A percentile compares a stretch with the other conserved stretches of the same genome.
phyloP scores from a whole-genome alignment of 2,329 filamentous ascomycete species.

The Westerdykella ornata region DNA sequence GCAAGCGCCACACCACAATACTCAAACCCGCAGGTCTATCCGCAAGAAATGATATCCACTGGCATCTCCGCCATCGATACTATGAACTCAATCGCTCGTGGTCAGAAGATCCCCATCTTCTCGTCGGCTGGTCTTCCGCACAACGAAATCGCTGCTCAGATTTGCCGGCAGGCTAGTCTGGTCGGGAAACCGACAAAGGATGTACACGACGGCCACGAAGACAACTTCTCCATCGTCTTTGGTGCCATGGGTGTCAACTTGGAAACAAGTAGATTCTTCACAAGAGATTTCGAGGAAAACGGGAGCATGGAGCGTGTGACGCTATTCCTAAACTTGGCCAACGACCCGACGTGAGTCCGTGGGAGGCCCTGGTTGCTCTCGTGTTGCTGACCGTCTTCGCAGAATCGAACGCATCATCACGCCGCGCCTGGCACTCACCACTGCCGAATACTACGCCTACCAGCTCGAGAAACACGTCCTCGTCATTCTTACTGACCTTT shows the following conservation, averaged over 20 bases:
- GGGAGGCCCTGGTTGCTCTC: constrained; percentile 1
- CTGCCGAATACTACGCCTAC: constrained; percentile 99
- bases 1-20: constrained; percentile 12
- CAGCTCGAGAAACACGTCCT: constrained; percentile 99
- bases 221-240: constrained; percentile 99
- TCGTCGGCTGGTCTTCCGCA: constrained; percentile 96
- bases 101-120: constrained; percentile 99
- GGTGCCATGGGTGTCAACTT: constrained; percentile 99
- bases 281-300: constrained; percentile 97
- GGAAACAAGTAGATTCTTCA: constrained; percentile 98
- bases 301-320: constrained; percentile 96
- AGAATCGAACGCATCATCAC: constrained; percentile 99
- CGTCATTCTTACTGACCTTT: constrained; percentile 96
- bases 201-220: constrained; percentile 91
- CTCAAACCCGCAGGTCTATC: constrained; percentile 65
- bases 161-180: constrained; percentile 92
- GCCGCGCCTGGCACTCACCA: constrained; percentile 93
- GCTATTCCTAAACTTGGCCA: constrained; percentile 97
- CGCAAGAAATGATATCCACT: constrained; percentile 99
- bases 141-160: constrained; percentile 98
- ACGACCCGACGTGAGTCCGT: constrained; percentile 81
- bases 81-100: constrained; percentile 88
- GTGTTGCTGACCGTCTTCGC: constrained; percentile 13
- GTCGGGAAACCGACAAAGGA: constrained; percentile 92
- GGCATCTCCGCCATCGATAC: constrained; percentile 99